These are phyloP conservation scores for Passalora sequoiae DNA, from an alignment of 2,329 filamentous ascomycete species.

Conservation along the genomic window DNA sequence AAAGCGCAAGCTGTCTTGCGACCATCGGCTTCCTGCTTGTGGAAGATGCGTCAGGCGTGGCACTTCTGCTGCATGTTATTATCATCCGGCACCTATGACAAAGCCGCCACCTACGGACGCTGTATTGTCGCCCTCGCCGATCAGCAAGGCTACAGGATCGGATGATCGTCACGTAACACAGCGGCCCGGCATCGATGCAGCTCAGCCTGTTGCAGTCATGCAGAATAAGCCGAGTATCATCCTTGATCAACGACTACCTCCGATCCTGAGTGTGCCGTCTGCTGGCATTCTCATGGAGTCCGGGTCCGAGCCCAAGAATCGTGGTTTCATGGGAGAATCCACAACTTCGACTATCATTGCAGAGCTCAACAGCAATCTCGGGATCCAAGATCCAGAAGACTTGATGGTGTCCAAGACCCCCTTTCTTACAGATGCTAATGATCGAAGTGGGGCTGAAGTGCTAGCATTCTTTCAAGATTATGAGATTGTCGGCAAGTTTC, in stretches of 20 bases:
- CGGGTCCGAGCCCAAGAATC: slow-evolving; percentile 5
- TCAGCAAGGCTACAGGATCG: no score
- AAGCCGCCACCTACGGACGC: no score
- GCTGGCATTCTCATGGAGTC: slow-evolving; percentile 19
- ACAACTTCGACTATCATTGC: slow-evolving; percentile 21
- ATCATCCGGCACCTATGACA: slow-evolving; percentile 26
- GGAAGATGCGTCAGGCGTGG: slow-evolving; percentile 20
- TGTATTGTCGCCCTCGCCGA: no score
- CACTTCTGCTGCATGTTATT: slow-evolving; percentile 16
- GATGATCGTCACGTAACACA: no score
- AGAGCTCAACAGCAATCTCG: slow-evolving; percentile 22
- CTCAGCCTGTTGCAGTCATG: neutral
- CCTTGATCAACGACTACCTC: slow-evolving; percentile 6
- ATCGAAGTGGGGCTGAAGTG: slow-evolving; percentile 13
- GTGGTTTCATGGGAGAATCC: slow-evolving; percentile 20
- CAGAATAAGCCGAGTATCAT: slow-evolving; percentile 4
- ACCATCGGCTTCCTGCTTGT: slow-evolving; percentile 22
- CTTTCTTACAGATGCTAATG: slow-evolving; percentile 12
- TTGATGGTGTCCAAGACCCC: slow-evolving; percentile 6
- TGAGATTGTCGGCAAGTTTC: slow-evolving; percentile 5
- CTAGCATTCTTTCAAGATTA: slow-evolving; percentile 14
- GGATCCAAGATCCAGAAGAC: slow-evolving; percentile 12
- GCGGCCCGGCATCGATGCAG: no score
- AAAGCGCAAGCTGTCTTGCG: slow-evolving; percentile 24
- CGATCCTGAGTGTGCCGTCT: slow-evolving; percentile 19